A percentile compares a stretch with the other conserved stretches of the same genome.
phyloP scores from a whole-genome alignment of 257 asterid species.

The Vinca minor region DNA sequence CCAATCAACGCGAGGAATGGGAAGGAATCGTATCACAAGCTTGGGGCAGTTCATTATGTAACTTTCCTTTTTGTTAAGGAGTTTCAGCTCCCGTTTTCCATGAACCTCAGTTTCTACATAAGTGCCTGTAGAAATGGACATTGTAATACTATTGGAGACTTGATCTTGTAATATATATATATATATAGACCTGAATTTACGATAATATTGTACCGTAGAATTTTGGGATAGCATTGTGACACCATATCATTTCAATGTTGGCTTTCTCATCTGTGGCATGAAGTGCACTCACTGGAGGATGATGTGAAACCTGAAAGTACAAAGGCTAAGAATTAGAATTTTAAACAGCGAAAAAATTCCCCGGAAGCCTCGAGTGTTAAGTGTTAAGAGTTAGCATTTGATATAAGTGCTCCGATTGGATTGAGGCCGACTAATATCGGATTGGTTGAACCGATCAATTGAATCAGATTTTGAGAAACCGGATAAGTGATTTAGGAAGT shows the following conservation, averaged over 20 bases:
- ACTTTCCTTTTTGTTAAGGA: constrained; percentile 43
- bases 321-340: not conserved
- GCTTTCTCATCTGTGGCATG: constrained; percentile 72
- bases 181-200: too few species aligned
- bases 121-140: constrained; percentile 37
- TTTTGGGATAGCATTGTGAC: constrained; percentile 53
- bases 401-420: too few species aligned
- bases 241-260: constrained; percentile 55
- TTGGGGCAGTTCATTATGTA: constrained; percentile 68
- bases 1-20: constrained; percentile 69
- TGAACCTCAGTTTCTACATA: constrained; percentile 56
- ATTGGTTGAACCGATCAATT: too few species aligned
- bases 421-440: too few species aligned
- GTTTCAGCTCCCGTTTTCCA: constrained; percentile 50
- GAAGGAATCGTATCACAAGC: constrained; percentile 62
- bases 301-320: constrained; percentile 68
- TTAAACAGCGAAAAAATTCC: too few species aligned
- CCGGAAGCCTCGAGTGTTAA: too few species aligned
- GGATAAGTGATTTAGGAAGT: too few species aligned
- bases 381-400: too few species aligned
- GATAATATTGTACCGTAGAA: constrained; percentile 71
- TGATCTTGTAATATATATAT: too few species aligned
- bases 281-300: constrained; percentile 81
- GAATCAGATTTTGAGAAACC: too few species aligned
- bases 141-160: too few species aligned